Evolutionary conservation across 208 protist genomes (phyloP).

Genomic region (Trypanosoma caninum): DNA sequence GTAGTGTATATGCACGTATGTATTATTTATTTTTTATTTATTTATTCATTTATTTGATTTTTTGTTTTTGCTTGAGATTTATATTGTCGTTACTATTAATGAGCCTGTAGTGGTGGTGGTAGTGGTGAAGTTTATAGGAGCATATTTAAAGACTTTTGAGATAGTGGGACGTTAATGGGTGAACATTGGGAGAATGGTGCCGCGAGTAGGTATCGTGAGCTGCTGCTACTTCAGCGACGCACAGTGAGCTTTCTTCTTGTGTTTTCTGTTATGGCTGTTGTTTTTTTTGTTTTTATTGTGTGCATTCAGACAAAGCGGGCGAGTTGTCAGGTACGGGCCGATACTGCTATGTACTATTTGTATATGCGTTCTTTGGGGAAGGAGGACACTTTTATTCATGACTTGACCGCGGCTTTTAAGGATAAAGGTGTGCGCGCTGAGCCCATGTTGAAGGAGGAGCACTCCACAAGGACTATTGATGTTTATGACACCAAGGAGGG

Average conservation of each 20-base stretch:
- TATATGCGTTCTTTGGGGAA: constrained; percentile 22
- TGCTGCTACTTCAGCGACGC: constrained; percentile 43
- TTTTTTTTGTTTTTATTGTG: constrained; percentile 52
- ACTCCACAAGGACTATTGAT: constrained; percentile 31
- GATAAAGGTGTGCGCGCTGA: constrained; percentile 4
- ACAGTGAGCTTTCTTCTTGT: constrained; percentile 69
- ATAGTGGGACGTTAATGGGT: constrained; percentile 23
- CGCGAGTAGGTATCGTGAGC: constrained; percentile 38
- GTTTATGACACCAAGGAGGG: constrained; percentile 50
- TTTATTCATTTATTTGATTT: too few relatives aligned
- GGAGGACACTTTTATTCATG: constrained; percentile 25
- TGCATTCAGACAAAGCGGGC: constrained; percentile 56
- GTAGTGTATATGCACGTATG: background rate
- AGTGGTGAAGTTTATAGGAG: too few relatives aligned
- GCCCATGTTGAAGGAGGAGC: background rate
- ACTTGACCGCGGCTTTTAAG: constrained; percentile 1
- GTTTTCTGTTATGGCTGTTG: constrained; percentile 60
- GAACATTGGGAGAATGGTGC: constrained; percentile 33
- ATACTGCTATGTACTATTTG: constrained; percentile 38
- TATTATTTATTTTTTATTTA: background rate
- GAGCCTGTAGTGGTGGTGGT: too few relatives aligned
- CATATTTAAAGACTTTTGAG: background rate
- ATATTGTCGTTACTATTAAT: too few relatives aligned
- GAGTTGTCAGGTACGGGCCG: constrained; percentile 65
- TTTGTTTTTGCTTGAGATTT: too few relatives aligned